Base-by-base conservation (phyloP, 441 rosid genomes). In the Arabidopsis lyrata region DNA sequence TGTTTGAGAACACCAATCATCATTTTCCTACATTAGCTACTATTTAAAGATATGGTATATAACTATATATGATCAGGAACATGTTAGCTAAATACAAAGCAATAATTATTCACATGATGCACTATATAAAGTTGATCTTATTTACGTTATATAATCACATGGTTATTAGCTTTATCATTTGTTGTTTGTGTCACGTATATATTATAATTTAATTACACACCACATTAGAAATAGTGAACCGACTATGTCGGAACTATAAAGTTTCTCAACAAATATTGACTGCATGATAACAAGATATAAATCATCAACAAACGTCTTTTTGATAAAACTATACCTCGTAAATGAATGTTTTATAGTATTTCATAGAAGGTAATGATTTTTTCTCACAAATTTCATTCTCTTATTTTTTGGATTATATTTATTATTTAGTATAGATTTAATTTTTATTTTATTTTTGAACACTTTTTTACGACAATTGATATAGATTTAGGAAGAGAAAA, bases 71-170 rank as follows among this genome's bases (percentile, higher is more conserved):
- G 45, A 69, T 47, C 13, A 69, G 48, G 36, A 69, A 57, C 65
- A 69, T 69, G 66, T 34, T 69, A 58, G 57, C 65, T 69, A 69
- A 45, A 45, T 58, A 68, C 47, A 38, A 70, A 70, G 15, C 67
- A 60, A 70, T 44, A 24, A 48, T 59, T 59, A 58, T 70, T 59
- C 67, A 59, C 75, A 70, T 48, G 59, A 36, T 48, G 39, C 58
- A 36, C 49, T 10, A 24, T 38, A 58, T 34, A 58, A 58, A 6
- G 20, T 52, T 62, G 24, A 35, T 62, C 39, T 24, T 29, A 22
- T 16, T 39, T 61, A 69, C 12, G 14, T 49, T 27, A 16, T 13
- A 52, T 15, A 4, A 38, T 41, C 68, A 72, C 69, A 72, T 72
- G 76, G 27, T 53, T 20, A 53, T 63, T 61, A 42, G 75, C 36